These are phyloP conservation scores for Persicaria maculosa DNA, from an alignment of 148 eudicot genomes.

Conservation along the genomic window DNA sequence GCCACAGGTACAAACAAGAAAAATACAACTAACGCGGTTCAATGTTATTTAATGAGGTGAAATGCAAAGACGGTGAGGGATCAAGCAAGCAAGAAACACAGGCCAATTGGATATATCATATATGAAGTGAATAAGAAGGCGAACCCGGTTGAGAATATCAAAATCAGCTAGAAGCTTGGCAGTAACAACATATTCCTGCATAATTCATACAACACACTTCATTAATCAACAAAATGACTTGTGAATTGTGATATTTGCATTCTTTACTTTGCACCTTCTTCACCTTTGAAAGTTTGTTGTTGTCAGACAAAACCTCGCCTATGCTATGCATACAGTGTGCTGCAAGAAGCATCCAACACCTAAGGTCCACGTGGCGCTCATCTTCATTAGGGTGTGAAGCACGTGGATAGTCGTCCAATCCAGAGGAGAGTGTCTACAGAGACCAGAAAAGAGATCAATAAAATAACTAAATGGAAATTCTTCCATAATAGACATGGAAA, in stretches of 20 bases:
- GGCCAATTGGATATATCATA: neutral
- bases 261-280: constrained; percentile 4
- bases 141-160: constrained; percentile 77
- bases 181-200: constrained; percentile 67
- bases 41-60: neutral
- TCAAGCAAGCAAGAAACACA: neutral
- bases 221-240: constrained; percentile 12
- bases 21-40: neutral
- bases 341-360: constrained; percentile 99
- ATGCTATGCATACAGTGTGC: constrained; percentile 81
- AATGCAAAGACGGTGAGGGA: neutral
- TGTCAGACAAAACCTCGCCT: constrained; percentile 43
- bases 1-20: neutral
- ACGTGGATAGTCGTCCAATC: constrained; percentile 99
- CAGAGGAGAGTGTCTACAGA: constrained; percentile 74
- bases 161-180: constrained; percentile 69
- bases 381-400: constrained; percentile 95
- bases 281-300: constrained; percentile 54
- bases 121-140: constrained; percentile 3
- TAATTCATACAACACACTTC: constrained; percentile 10
- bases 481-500: neutral
- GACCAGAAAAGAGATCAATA: constrained; percentile 14
- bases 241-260: constrained; percentile 9
- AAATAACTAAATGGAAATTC: neutral
- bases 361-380: constrained; percentile 96